A percentile compares a stretch with the other conserved stretches of the same genome.
Evolutionary conservation across 1,139 yeast species (phyloP).

Genomic region (Arxiozyma slooffiae): DNA sequence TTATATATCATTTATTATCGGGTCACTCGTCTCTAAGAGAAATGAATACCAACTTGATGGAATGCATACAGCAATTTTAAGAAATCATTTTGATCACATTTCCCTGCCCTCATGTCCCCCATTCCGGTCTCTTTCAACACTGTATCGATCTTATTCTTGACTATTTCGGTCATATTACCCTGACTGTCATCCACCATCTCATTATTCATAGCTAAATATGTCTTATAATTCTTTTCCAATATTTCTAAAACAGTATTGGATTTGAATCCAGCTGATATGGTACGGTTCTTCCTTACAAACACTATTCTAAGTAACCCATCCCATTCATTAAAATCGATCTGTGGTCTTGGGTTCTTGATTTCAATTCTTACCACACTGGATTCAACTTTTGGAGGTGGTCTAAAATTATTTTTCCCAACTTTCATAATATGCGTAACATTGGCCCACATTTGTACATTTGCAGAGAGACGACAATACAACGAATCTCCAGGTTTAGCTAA

Average conservation of each 20-base stretch:
- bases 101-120: slow-evolving; percentile 82
- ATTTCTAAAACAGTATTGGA: slow-evolving; percentile 73
- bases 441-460: slow-evolving; percentile 99
- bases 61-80: slow-evolving; percentile 79
- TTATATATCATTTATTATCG: not conserved
- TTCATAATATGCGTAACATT: slow-evolving; percentile 97
- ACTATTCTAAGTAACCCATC: slow-evolving; percentile 87
- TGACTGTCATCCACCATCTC: slow-evolving; percentile 33
- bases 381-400: slow-evolving; percentile 99
- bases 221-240: slow-evolving; percentile 78
- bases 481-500: slow-evolving; percentile 94
- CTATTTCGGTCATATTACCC: slow-evolving; percentile 42
- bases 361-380: slow-evolving; percentile 92
- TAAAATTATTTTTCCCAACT: slow-evolving; percentile 89
- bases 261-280: slow-evolving; percentile 87
- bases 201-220: slow-evolving; percentile 55
- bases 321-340: slow-evolving; percentile 90
- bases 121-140: slow-evolving; percentile 74
- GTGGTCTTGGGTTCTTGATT: slow-evolving; percentile 83
- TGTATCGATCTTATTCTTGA: slow-evolving; percentile 46
- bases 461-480: slow-evolving; percentile 83
- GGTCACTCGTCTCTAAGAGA: slow-evolving; percentile 67
- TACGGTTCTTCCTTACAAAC: slow-evolving; percentile 87
- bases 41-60: slow-evolving; percentile 95
- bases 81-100: slow-evolving; percentile 91